Evolutionary conservation across 176 grass and related monocot species (phyloP).

Genomic region (Urochloa ruziziensis): DNA sequence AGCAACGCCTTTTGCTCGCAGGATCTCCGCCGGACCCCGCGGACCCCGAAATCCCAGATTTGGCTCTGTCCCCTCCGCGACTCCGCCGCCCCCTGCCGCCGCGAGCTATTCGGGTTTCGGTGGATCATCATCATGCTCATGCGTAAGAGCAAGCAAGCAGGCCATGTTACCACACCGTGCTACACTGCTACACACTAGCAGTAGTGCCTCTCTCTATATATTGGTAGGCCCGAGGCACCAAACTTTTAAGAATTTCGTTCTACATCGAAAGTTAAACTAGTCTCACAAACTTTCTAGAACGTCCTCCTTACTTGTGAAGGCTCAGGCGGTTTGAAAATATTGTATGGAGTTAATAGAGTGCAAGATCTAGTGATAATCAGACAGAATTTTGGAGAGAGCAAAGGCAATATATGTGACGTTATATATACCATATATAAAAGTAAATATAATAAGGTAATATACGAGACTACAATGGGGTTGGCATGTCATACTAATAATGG

Average conservation of each 20-base stretch:
- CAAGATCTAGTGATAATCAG: too few relatives aligned
- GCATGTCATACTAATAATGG: too few relatives aligned
- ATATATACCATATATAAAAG: too few relatives aligned
- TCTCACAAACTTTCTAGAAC: neutral
- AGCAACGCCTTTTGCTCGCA: constrained; percentile 8
- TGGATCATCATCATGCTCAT: constrained; percentile 3
- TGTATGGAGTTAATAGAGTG: too few relatives aligned
- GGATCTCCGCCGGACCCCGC: constrained; percentile 1
- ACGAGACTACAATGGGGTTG: too few relatives aligned
- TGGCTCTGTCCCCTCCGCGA: neutral
- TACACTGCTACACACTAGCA: neutral
- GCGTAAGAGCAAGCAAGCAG: neutral
- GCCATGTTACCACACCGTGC: constrained; percentile 6
- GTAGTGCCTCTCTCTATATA: neutral
- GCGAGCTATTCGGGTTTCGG: neutral
- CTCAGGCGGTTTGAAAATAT: neutral
- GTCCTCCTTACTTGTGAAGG: neutral
- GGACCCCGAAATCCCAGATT: constrained; percentile 3
- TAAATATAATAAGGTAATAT: too few relatives aligned
- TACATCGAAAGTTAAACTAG: neutral
- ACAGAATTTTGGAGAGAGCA: too few relatives aligned
- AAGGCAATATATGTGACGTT: too few relatives aligned
- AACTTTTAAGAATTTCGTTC: neutral
- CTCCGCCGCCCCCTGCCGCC: neutral
- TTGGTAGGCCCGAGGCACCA: neutral